Percentiles rank a stretch among this genome's conserved stretches.
Evolutionary conservation across 176 grass and related monocot genomes (phyloP).

Genomic region (Panicum miliaceum): DNA sequence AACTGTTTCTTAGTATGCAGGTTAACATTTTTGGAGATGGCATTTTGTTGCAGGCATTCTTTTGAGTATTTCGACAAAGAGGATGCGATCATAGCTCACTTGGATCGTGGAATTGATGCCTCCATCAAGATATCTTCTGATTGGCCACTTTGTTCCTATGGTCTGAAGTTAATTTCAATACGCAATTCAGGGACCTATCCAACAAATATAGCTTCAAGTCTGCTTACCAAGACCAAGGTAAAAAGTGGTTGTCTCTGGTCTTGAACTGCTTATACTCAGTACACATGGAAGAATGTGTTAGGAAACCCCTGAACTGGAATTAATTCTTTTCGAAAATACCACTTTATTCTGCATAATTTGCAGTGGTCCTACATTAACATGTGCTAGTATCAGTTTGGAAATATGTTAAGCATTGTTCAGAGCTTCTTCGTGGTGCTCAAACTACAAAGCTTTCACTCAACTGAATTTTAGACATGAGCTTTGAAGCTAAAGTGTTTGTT

Average conservation of each 20-base stretch:
- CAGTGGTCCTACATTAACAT: background rate
- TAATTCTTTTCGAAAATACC: background rate
- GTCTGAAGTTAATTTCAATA: slow-evolving; percentile 72
- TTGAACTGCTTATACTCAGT: background rate
- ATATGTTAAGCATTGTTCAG: background rate
- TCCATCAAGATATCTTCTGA: slow-evolving; percentile 73
- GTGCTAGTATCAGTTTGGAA: background rate
- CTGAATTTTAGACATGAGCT: background rate
- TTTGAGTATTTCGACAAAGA: slow-evolving; percentile 82
- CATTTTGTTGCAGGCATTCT: slow-evolving; percentile 65
- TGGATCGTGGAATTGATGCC: slow-evolving; percentile 79
- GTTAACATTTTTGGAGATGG: background rate
- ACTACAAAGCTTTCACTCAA: background rate
- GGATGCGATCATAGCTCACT: slow-evolving; percentile 65
- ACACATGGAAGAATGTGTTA: background rate
- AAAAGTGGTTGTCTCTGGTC: slow-evolving; percentile 25
- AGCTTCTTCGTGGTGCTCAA: background rate
- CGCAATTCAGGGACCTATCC: slow-evolving; percentile 45
- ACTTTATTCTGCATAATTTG: background rate
- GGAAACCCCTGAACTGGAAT: background rate
- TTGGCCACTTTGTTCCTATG: slow-evolving; percentile 73
- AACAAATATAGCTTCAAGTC: slow-evolving; percentile 57
- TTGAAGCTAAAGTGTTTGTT: background rate
- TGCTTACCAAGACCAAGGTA: slow-evolving; percentile 81
- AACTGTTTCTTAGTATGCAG: slow-evolving; percentile 6